Evolutionary conservation across 139 green algal genomes (phyloP).

Genomic region (Tetraselmis striata): DNA sequence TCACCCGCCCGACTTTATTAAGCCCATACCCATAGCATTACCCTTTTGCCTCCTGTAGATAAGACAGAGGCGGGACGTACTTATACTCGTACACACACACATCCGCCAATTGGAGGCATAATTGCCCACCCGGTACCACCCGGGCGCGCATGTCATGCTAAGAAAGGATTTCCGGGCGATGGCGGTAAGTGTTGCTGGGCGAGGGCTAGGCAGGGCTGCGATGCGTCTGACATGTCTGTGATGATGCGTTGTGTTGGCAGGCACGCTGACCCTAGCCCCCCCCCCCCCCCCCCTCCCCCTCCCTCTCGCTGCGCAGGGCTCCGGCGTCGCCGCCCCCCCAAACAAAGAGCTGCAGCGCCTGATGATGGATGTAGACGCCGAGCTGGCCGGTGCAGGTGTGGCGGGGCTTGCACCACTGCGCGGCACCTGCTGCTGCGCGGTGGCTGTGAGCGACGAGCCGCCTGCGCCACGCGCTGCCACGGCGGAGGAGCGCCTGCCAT

Average conservation of each 20-base stretch:
- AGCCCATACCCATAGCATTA: too few species aligned
- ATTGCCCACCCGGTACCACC: too few species aligned
- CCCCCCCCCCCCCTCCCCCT: neutral
- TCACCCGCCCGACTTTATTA: too few species aligned
- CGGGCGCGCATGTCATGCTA: too few species aligned
- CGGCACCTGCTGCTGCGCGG: neutral
- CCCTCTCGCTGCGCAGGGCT: neutral
- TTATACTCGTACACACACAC: too few species aligned
- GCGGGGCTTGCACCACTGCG: neutral
- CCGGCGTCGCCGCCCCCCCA: too few species aligned
- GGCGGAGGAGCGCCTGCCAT: neutral
- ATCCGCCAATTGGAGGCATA: too few species aligned
- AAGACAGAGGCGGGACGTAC: too few species aligned
- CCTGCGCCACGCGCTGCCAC: neutral
- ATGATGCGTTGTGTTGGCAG: neutral
- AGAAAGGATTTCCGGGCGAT: neutral
- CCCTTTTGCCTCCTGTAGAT: too few species aligned
- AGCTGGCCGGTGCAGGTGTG: neutral
- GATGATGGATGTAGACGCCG: neutral
- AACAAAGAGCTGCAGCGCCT: neutral
- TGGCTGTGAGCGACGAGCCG: neutral
- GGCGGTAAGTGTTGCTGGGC: neutral
- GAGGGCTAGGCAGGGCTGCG: neutral
- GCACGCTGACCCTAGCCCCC: neutral
- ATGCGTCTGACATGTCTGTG: neutral